phyloP scores from a whole-genome alignment of 495 filamentous ascomycete genomes.

The Lophium mytilinum region DNA sequence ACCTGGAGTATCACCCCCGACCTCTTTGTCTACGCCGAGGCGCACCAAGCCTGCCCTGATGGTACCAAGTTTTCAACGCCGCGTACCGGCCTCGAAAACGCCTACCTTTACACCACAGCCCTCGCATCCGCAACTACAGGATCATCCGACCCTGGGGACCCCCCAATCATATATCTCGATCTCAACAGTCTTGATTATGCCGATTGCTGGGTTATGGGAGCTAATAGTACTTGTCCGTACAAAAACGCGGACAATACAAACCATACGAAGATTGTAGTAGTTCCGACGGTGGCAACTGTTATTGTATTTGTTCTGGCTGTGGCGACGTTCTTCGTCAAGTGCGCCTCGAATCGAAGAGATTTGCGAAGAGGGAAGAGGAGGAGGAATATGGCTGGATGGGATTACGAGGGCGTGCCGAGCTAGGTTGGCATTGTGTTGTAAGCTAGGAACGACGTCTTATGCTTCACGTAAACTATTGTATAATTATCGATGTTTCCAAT shows the following conservation, averaged over 20 bases:
- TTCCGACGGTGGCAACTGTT: constrained; percentile 51
- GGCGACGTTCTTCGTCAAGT: constrained; percentile 57
- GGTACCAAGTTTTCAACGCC: constrained; percentile 41
- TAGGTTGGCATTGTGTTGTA: not conserved
- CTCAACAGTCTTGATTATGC: constrained; percentile 49
- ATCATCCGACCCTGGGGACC: constrained; percentile 2
- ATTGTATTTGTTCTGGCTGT: constrained; percentile 51
- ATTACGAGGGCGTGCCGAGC: constrained; percentile 57
- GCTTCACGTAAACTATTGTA: too few species aligned
- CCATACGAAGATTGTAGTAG: constrained; percentile 43
- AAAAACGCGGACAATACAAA: constrained; percentile 32
- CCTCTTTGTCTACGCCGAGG: constrained; percentile 17
- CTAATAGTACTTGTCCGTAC: constrained; percentile 50
- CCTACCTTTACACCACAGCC: constrained; percentile 37
- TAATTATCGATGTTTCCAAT: too few species aligned
- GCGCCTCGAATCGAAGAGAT: constrained; percentile 49
- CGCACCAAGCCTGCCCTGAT: constrained; percentile 39
- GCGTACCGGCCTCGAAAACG: constrained; percentile 55
- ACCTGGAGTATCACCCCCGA: not conserved
- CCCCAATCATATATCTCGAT: constrained; percentile 43
- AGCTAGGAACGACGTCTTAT: too few species aligned
- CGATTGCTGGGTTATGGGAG: constrained; percentile 52
- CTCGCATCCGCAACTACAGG: not conserved
- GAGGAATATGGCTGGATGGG: constrained; percentile 49
- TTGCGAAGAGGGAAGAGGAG: constrained; percentile 43